Percentiles rank a stretch among this genome's conserved stretches.
These are phyloP conservation scores for Cyberlindnera bimundalis DNA, from an alignment of 805 yeast species.

Conservation along the genomic window DNA sequence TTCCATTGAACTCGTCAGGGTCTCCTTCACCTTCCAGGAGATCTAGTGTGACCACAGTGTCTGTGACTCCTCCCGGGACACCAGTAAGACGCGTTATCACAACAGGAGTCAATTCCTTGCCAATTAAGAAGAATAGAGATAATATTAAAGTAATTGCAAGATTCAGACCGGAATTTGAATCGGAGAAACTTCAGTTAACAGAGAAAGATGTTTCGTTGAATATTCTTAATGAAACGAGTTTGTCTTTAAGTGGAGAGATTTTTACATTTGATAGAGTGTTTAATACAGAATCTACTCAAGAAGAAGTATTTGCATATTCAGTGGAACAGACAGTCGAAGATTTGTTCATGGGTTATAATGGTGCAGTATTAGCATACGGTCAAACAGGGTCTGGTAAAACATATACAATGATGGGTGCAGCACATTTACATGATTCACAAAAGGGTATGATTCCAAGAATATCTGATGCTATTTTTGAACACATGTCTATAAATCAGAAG, in stretches of 20 bases:
- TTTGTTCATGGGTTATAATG: constrained; percentile 70
- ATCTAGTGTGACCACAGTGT: too few species aligned
- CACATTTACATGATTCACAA: constrained; percentile 22
- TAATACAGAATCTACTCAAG: constrained; percentile 46
- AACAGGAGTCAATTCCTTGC: too few species aligned
- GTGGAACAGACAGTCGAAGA: constrained; percentile 64
- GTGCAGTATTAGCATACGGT: constrained; percentile 75
- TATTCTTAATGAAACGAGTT: constrained; percentile 12
- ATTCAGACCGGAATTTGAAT: constrained; percentile 54
- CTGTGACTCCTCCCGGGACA: constrained; percentile 10
- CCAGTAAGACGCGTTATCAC: neutral
- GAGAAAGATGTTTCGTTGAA: constrained; percentile 9
- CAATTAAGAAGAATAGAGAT: constrained; percentile 15
- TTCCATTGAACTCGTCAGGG: constrained; percentile 1
- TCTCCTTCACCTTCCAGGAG: neutral
- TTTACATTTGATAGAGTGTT: constrained; percentile 71
- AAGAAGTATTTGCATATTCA: constrained; percentile 55
- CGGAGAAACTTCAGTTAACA: constrained; percentile 25
- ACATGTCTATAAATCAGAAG: constrained; percentile 34
- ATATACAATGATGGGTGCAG: constrained; percentile 68
- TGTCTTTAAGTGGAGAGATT: constrained; percentile 18
- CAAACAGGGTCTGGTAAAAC: constrained; percentile 79
- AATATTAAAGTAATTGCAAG: constrained; percentile 69
- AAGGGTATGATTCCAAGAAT: constrained; percentile 73
- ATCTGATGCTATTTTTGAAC: constrained; percentile 58